These are phyloP conservation scores for Fremontodendron californicum DNA, from an alignment of 345 rosid genomes.

Conservation along the genomic window DNA sequence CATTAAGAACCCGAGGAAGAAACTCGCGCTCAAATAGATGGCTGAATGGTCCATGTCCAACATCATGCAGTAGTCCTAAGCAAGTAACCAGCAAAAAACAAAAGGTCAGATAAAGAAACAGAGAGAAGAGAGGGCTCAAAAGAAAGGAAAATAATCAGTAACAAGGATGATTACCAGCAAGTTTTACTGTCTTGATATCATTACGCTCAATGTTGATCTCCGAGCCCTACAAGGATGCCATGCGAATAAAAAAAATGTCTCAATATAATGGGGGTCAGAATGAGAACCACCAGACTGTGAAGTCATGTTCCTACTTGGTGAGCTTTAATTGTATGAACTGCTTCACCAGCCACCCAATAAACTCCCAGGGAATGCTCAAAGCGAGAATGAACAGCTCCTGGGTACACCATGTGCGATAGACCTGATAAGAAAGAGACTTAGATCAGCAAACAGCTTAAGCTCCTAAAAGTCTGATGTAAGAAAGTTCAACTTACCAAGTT, in stretches of 20 bases:
- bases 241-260: conserved; percentile 7
- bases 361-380: conserved; percentile 78
- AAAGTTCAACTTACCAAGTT: conserved; percentile 45
- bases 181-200: conserved; percentile 61
- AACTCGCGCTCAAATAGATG: conserved; percentile 62
- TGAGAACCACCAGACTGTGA: neutral
- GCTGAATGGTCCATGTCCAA: conserved; percentile 85
- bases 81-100: conserved; percentile 1
- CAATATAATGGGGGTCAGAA: neutral
- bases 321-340: conserved; percentile 37
- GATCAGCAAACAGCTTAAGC: neutral
- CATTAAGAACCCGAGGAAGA: conserved; percentile 50
- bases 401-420: conserved; percentile 50
- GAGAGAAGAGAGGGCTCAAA: neutral
- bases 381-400: conserved; percentile 71
- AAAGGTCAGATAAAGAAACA: neutral
- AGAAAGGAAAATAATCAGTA: neutral
- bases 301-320: conserved; percentile 38
- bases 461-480: neutral
- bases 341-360: conserved; percentile 59
- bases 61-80: conserved; percentile 69
- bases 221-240: conserved; percentile 38
- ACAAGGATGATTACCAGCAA: conserved; percentile 48
- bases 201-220: conserved; percentile 53
- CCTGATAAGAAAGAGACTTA: conserved; percentile 32